Evolutionary conservation across 495 filamentous ascomycete genomes (phyloP).

Genomic region (Hyphodiscus hymeniophilus): DNA sequence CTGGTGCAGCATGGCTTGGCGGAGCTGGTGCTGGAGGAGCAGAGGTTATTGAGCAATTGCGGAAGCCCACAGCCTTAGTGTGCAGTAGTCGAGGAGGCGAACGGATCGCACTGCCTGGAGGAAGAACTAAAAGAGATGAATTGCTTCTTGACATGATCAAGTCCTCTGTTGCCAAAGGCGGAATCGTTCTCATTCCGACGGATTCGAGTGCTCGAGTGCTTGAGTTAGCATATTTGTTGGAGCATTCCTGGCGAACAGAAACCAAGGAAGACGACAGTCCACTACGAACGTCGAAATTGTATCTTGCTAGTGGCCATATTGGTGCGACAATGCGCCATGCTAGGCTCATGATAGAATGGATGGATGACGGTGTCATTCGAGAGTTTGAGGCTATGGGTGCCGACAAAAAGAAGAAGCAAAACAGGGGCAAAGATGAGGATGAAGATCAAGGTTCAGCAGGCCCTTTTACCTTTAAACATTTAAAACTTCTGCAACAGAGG

Average conservation of each 20-base stretch:
- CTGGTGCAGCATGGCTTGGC: conserved; percentile 89
- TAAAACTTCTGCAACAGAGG: conserved; percentile 70
- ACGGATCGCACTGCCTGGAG: conserved; percentile 57
- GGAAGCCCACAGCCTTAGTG: conserved; percentile 86
- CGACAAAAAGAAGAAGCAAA: conserved; percentile 32
- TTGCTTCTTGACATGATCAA: conserved; percentile 75
- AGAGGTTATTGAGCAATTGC: conserved; percentile 86
- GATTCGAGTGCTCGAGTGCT: conserved; percentile 90
- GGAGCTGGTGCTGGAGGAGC: conserved; percentile 71
- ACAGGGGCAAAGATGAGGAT: conserved; percentile 30
- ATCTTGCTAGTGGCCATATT: conserved; percentile 73
- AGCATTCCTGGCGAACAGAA: conserved; percentile 77
- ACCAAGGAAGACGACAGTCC: conserved; percentile 42
- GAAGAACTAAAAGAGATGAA: conserved; percentile 74
- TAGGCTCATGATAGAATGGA: conserved; percentile 97
- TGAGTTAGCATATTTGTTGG: conserved; percentile 87
- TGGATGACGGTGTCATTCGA: conserved; percentile 86
- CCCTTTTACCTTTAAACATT: conserved; percentile 84
- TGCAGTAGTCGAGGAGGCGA: conserved; percentile 81
- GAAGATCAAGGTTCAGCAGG: conserved; percentile 41
- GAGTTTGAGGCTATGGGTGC: conserved; percentile 72
- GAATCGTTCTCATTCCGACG: conserved; percentile 89
- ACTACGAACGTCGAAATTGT: conserved; percentile 63
- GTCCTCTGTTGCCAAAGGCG: conserved; percentile 65
- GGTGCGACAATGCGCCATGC: conserved; percentile 79